A percentile compares a stretch with the other conserved stretches of the same genome.
These are phyloP conservation scores for Claviceps sp. DNA, from an alignment of 2,329 filamentous ascomycete species.

Conservation along the genomic window DNA sequence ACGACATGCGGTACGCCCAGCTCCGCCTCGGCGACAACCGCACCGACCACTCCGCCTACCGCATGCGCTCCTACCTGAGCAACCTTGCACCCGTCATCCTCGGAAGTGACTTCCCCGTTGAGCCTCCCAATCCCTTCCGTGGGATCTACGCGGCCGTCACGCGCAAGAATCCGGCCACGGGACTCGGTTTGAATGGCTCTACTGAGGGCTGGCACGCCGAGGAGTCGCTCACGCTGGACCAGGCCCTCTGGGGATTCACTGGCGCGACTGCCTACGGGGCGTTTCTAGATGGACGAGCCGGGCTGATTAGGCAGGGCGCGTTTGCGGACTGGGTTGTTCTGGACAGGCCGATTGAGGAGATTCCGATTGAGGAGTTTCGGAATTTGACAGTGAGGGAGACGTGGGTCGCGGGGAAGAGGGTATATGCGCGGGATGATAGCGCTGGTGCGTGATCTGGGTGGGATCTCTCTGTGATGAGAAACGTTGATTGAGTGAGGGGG, in stretches of 20 bases:
- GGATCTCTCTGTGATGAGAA: no score
- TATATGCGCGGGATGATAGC: slow-evolving; percentile 21
- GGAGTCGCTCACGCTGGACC: slow-evolving; percentile 42
- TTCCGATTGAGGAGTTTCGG: slow-evolving; percentile 39
- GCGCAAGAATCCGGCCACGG: slow-evolving; percentile 44
- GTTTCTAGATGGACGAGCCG: slow-evolving; percentile 45
- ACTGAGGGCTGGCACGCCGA: slow-evolving; percentile 43
- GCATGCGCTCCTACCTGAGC: slow-evolving; percentile 47
- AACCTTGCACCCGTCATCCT: slow-evolving; percentile 36
- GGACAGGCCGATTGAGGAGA: slow-evolving; percentile 38
- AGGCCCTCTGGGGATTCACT: slow-evolving; percentile 52
- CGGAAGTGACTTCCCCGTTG: slow-evolving; percentile 60
- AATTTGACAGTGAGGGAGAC: slow-evolving; percentile 48
- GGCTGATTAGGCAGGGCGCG: slow-evolving; percentile 44
- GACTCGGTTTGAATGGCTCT: slow-evolving; percentile 32
- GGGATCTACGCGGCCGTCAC: slow-evolving; percentile 57
- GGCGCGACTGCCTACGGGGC: slow-evolving; percentile 43
- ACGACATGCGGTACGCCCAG: slow-evolving; percentile 55
- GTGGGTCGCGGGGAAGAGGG: slow-evolving; percentile 48
- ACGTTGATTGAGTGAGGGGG: no score
- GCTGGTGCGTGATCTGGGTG: no score
- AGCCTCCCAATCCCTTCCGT: slow-evolving; percentile 53
- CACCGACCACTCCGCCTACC: slow-evolving; percentile 44
- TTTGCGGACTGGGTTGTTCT: slow-evolving; percentile 62
- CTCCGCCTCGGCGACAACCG: slow-evolving; percentile 43